These are phyloP conservation scores for Ramaria sp. DNA, from an alignment of 768 basidiomycete genomes.

Conservation along the genomic window DNA sequence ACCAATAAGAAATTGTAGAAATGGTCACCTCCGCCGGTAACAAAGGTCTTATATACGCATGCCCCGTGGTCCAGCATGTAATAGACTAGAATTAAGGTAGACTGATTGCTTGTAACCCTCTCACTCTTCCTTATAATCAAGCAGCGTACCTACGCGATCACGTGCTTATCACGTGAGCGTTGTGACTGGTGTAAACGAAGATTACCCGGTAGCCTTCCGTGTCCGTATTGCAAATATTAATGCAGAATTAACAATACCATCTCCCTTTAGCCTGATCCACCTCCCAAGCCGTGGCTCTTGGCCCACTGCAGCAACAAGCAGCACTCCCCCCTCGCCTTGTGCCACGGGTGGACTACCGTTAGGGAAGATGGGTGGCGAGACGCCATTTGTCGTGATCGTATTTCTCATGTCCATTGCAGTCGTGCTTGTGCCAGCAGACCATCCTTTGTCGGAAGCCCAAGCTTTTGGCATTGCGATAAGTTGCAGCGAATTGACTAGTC, in stretches of 20 bases:
- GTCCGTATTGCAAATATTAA: constrained; percentile 44
- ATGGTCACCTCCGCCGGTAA: too few relatives aligned
- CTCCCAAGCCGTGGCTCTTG: constrained; percentile 87
- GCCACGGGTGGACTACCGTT: background rate
- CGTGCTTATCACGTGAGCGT: too few relatives aligned
- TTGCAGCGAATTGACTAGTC: constrained; percentile 88
- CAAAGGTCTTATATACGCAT: too few relatives aligned
- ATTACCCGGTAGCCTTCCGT: background rate
- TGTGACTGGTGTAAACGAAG: background rate
- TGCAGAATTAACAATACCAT: constrained; percentile 62
- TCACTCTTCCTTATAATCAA: too few relatives aligned
- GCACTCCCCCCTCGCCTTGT: constrained; percentile 16
- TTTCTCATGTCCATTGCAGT: background rate
- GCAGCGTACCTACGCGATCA: too few relatives aligned
- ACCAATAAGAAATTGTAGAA: too few relatives aligned
- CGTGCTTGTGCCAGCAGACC: constrained; percentile 15
- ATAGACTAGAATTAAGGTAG: too few relatives aligned
- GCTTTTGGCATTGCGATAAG: constrained; percentile 45
- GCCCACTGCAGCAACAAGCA: constrained; percentile 73
- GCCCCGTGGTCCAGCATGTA: too few relatives aligned
- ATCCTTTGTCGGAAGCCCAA: constrained; percentile 33
- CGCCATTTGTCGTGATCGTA: background rate
- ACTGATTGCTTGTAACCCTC: too few relatives aligned
- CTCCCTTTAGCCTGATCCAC: constrained; percentile 71
- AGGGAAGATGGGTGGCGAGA: background rate